phyloP scores from a whole-genome alignment of 2,329 filamentous ascomycete genomes.

The Biscogniauxia sp. region DNA sequence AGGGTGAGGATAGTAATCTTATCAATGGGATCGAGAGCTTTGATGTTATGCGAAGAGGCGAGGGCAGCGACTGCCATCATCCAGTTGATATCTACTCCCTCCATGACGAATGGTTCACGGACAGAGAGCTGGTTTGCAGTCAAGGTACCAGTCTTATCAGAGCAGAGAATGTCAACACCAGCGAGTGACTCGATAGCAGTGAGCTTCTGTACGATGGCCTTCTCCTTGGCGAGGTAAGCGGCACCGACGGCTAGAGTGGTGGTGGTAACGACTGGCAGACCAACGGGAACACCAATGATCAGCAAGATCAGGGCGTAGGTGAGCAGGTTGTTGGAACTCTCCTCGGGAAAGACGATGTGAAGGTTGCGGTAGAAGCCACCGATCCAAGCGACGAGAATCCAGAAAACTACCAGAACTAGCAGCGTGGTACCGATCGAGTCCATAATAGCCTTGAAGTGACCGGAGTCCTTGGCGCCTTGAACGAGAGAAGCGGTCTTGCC shows the following conservation, averaged over 20 bases:
- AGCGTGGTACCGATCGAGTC: conserved; percentile 70
- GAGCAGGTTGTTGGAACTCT: conserved; percentile 58
- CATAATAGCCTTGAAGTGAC: conserved; percentile 78
- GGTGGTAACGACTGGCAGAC: conserved; percentile 71
- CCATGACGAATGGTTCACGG: conserved; percentile 69
- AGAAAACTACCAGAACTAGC: conserved; percentile 70
- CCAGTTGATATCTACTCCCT: conserved; percentile 73
- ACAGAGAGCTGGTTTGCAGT: conserved; percentile 69
- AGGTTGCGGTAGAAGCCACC: conserved; percentile 72
- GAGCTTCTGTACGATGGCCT: conserved; percentile 73
- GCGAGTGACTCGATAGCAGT: conserved; percentile 71
- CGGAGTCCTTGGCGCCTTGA: conserved; percentile 66
- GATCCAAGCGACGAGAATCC: conserved; percentile 68
- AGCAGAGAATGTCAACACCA: conserved; percentile 72
- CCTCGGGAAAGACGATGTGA: conserved; percentile 56
- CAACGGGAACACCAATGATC: conserved; percentile 72
- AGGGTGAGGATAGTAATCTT: conserved; percentile 72
- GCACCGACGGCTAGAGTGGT: conserved; percentile 71
- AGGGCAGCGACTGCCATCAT: conserved; percentile 74
- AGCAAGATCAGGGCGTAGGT: conserved; percentile 64
- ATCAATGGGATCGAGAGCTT: conserved; percentile 72
- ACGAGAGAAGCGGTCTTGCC: conserved; percentile 69
- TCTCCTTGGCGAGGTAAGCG: conserved; percentile 69
- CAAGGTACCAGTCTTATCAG: conserved; percentile 73
- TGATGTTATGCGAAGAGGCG: conserved; percentile 72